Evolutionary conservation across 202 grass and related monocot species (phyloP).

Genomic region (Dendrocalamus latiflorus): DNA sequence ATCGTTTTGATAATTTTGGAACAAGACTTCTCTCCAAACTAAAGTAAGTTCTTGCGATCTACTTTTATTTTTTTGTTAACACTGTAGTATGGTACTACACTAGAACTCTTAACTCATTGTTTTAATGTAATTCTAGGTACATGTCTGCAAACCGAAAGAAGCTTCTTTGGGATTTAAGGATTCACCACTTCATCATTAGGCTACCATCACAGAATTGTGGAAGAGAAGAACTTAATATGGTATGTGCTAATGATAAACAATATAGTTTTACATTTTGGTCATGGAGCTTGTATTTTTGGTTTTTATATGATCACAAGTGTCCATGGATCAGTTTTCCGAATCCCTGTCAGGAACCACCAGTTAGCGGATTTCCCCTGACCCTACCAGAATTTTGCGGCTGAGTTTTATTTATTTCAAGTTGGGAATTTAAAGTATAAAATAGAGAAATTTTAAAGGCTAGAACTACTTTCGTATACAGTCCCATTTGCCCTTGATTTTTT

Average conservation of each 20-base stretch:
- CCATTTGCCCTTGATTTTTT: neutral
- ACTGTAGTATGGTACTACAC: slow-evolving; percentile 8
- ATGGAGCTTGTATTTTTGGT: neutral
- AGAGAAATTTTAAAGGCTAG: neutral
- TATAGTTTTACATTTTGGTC: slow-evolving; percentile 8
- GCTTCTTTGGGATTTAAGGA: slow-evolving; percentile 69
- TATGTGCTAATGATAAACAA: slow-evolving; percentile 34
- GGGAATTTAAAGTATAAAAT: neutral
- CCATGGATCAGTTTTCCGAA: slow-evolving; percentile 3
- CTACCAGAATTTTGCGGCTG: too few relatives aligned
- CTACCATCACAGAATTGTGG: slow-evolving; percentile 57
- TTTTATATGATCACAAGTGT: slow-evolving; percentile 9
- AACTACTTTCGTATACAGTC: neutral
- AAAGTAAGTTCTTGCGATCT: slow-evolving; percentile 48
- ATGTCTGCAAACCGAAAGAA: slow-evolving; percentile 60
- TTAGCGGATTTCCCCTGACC: too few relatives aligned
- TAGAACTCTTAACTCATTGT: slow-evolving; percentile 22
- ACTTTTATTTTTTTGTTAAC: slow-evolving; percentile 26
- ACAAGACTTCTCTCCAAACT: slow-evolving; percentile 81
- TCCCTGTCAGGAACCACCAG: neutral
- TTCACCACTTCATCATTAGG: slow-evolving; percentile 57
- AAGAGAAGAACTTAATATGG: slow-evolving; percentile 34
- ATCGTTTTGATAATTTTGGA: slow-evolving; percentile 55
- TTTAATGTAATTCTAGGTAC: slow-evolving; percentile 59
- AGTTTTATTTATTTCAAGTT: slow-evolving; percentile 23